Base-by-base conservation (phyloP, 2,329 filamentous ascomycete genomes). In the Acephala macrosclerotiorum region DNA sequence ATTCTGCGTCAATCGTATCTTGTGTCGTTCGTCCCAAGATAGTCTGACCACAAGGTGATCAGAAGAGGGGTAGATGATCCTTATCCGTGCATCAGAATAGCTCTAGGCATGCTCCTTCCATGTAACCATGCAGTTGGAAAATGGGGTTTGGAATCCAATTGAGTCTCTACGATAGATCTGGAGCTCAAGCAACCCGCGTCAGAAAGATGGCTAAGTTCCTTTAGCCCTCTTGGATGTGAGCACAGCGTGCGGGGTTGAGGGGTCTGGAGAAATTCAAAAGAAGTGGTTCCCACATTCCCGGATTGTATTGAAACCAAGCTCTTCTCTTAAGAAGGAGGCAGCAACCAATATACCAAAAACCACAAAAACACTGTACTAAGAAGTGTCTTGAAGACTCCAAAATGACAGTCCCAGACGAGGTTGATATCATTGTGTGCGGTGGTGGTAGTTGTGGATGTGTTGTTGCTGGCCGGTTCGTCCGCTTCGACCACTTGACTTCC, bases 381-480 rank as follows among this genome's bases (percentile, higher is more conserved):
- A 29, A 53, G 22, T 18, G 22, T 53, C 25, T 53, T 20, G 47
- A 51, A 25, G 22, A 9, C 47, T 51, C 51, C 66, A 72, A 63
- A 25, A 75, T 75, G 73, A 73, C 72, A 9, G 68, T 73, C 22
- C 72, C 71, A 36, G 73, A 75, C 55, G 82, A 84, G 72, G 81
- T 85, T 26, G 84, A 86, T 70, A 79, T 86, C 55, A 83, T 86
- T 66, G 79, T 85, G 61, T 81, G 81, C 42, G 83, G 83, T 75
- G 73, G 82, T 60, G 83, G 83, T 7, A 78, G 81, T 36, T 80
- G 82, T 61, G 83, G 81, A 36, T 82, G 83, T 70, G 79, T 85
- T 22, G 76, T 85, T 58, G 84, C 84, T 29, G 80, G 78, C 4
- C 77, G 85, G 73, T 73, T 16, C 36, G 72, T 65, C 3, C 9